Evolutionary conservation across 2,329 filamentous ascomycete genomes (phyloP), one percentile per base, ranked within the genome.

Genomic region (Clarireedia sp.): DNA sequence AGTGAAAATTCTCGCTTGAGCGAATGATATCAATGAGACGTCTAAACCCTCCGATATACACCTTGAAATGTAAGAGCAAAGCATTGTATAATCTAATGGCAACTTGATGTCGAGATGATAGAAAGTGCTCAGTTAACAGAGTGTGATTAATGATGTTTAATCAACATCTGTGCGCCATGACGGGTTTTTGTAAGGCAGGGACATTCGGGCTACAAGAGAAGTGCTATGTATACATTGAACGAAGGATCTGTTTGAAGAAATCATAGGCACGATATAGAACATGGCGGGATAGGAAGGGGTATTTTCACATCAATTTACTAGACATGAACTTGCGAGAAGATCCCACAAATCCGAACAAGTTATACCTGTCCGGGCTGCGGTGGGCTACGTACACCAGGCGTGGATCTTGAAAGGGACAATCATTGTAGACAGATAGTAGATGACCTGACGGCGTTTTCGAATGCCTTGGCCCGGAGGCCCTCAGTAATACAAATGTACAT

Each of bases 401-500:
- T 26, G 33, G 40, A 37, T 33, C 46, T n/a, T 16, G 17, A 43
- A 4, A 43, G 40, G 10, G 40, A 17, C 7, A 48, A 17, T 9
- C n/a, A 26, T 44, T 50, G 29, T 9, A 33, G 29, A 33, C 29
- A 12, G 29, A 33, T 16, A 14, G n/a, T 26, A 44, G 40, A 38
- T 47, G 24, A 49, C 54, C 9, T 37, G 41, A 51, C 17, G 29
- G 29, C 5, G 12, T 48, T 57, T 53, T 55, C 41, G 37, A 63
- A 60, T 63, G 57, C 46, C 43, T 60, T 56, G 47, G 52, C 45
- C 46, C 46, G 38, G 52, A 51, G 49, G 48, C 57, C 48, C 51
- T 52, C 45, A 60, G 60, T 65, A 60, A 65, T 66, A 65, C 58
- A 66, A 57, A 62, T 67, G 57, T 67, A 67, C 65, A 67, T 57